Base-by-base conservation (phyloP, 2,329 filamentous ascomycete species). In the Curvularia sp. region DNA sequence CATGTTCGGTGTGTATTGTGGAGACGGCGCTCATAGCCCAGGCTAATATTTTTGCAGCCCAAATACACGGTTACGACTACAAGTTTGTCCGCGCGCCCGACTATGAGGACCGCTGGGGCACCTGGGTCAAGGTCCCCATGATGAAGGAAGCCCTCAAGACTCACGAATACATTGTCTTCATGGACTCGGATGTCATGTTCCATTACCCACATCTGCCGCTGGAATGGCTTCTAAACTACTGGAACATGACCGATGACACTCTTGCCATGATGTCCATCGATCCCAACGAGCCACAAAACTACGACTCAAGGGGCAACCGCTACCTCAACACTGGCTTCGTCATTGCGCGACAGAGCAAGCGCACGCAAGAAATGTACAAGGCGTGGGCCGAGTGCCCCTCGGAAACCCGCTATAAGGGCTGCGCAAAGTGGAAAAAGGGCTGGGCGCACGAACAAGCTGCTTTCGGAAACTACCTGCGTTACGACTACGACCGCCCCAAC, bases 201-300 rank as follows among this genome's bases (percentile, higher is more conserved):
- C 75, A 78, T 41, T 77, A 83, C 61, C 78, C 78, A 1, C 76
- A 81, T 38, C 70, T 83, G 2, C 81, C 81, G 5, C 60, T 83
- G 30, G 81, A 83, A 64, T 83, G 80, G 79, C 78, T 83, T 3
- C 72, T 83, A 61, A 81, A 81, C 69, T 79, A 82, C 60, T 83
- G 81, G 81, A 76, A 80, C 55, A 76, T 83, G 65, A 77, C 71
- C 32, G 64, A 76, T 6, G 71, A 80, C n/a, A 82, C 79, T 0
- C 74, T 81, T 12, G 67, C 82, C 52, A 79, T 81, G 55, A 79
- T 82, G 74, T 77, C 81, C 36, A 72, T 79, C 54, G 81, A 83
- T 50, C 80, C 81, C 6, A 73, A 79, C 59, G 70, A 72, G 51
- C 67, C 73, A 49, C 71, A 76, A 28, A 81, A 82, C 66, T 77